These are phyloP conservation scores for Rhizopogon roseolus DNA, from an alignment of 768 basidiomycete genomes.

Conservation along the genomic window DNA sequence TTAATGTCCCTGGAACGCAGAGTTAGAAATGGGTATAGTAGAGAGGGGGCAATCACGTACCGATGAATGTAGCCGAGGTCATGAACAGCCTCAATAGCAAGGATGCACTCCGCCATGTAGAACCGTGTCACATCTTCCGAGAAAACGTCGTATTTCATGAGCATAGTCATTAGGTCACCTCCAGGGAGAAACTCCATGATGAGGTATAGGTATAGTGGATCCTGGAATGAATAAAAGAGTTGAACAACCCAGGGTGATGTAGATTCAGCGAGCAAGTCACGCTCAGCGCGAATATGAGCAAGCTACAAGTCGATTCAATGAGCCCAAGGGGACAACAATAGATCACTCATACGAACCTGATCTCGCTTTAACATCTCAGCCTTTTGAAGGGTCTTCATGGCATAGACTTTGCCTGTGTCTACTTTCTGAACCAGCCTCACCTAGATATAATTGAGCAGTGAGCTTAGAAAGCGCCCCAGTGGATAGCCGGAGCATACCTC, in stretches of 20 bases:
- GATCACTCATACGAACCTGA: slow-evolving; percentile 54
- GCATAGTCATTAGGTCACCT: slow-evolving; percentile 99
- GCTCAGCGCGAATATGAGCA: slow-evolving; percentile 95
- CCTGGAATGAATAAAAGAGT: slow-evolving; percentile 97
- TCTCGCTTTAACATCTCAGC: slow-evolving; percentile 99
- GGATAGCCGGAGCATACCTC: slow-evolving; percentile 52
- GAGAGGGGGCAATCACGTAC: slow-evolving; percentile 37
- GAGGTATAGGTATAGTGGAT: slow-evolving; percentile 90
- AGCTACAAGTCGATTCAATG: slow-evolving; percentile 46
- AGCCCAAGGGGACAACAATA: neutral
- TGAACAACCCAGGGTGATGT: slow-evolving; percentile 98
- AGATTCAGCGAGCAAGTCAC: slow-evolving; percentile 93
- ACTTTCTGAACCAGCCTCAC: slow-evolving; percentile 95
- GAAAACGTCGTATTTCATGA: slow-evolving; percentile 99
- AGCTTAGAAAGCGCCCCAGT: neutral
- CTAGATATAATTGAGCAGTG: slow-evolving; percentile 31
- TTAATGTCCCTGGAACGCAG: slow-evolving; percentile 80
- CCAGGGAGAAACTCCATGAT: slow-evolving; percentile 93
- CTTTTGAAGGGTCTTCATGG: slow-evolving; percentile 99
- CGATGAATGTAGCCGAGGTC: slow-evolving; percentile 98
- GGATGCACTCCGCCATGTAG: slow-evolving; percentile 98
- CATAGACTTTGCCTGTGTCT: slow-evolving; percentile 97
- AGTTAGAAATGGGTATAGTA: neutral
- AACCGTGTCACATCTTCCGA: slow-evolving; percentile 98
- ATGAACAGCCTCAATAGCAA: slow-evolving; percentile 97